phyloP scores from a whole-genome alignment of 2,329 filamentous ascomycete species.

The Aspergillus fructus region DNA sequence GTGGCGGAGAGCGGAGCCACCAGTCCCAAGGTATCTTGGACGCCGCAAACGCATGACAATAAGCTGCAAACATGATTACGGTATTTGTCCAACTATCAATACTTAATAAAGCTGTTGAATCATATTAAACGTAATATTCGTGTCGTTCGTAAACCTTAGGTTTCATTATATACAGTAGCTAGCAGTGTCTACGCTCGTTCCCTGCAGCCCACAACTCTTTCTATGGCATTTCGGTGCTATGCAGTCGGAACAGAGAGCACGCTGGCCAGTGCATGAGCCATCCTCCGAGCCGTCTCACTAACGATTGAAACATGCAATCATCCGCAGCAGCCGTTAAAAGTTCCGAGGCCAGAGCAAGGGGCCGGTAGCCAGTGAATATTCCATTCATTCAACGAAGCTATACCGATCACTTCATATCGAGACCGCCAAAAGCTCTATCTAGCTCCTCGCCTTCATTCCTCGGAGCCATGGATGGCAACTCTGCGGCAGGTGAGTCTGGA shows the following conservation, averaged over 20 bases:
- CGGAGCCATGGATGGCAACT: slow-evolving; percentile 41
- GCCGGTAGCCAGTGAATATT: not conserved
- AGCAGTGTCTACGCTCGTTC: not conserved
- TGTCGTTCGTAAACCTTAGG: not conserved
- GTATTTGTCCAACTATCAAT: not conserved
- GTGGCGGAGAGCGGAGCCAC: slow-evolving; percentile 5
- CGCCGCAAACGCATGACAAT: no score
- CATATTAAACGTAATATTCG: not conserved
- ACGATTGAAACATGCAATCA: not conserved
- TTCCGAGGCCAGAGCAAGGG: not conserved
- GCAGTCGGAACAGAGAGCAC: not conserved
- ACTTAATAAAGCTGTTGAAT: not conserved
- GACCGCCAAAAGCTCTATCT: slow-evolving; percentile 53
- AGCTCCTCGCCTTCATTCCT: slow-evolving; percentile 53
- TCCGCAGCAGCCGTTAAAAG: not conserved
- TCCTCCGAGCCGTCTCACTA: not conserved
- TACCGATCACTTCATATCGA: slow-evolving; percentile 41
- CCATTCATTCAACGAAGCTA: not conserved
- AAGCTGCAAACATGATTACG: no score
- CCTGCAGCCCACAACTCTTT: not conserved
- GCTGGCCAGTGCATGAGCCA: not conserved
- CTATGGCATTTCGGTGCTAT: not conserved
- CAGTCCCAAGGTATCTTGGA: no score
- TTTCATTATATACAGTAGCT: not conserved
- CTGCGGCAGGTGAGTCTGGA: slow-evolving; percentile 30